Percentiles rank a stretch among this genome's conserved stretches.
These are phyloP conservation scores for Russula emetica DNA, from an alignment of 768 basidiomycete species.

Conservation along the genomic window DNA sequence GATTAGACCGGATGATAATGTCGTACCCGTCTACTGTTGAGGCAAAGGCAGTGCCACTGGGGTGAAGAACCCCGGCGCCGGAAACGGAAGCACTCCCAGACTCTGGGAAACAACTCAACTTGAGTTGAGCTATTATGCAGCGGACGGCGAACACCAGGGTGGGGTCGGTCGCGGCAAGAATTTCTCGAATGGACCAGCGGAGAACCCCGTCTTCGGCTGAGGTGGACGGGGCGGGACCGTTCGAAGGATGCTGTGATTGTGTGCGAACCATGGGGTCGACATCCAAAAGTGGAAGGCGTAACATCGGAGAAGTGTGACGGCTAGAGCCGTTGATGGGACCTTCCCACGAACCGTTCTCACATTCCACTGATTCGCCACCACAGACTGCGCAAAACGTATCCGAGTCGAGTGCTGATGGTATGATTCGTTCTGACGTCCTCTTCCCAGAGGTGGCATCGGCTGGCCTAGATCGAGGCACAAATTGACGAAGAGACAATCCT, in stretches of 20 bases:
- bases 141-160: constrained; percentile 30
- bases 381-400: constrained; percentile 20
- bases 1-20: not conserved
- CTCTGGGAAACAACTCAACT: constrained; percentile 14
- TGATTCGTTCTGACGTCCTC: constrained; percentile 5
- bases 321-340: not conserved
- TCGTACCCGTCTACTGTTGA: not conserved
- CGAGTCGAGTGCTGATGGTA: not conserved
- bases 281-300: constrained; percentile 22
- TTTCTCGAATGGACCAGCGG: constrained; percentile 23
- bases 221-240: not conserved
- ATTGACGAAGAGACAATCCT: constrained; percentile 38
- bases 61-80: not conserved
- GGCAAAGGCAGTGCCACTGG: constrained; percentile 7
- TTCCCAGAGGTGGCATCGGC: constrained; percentile 3
- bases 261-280: not conserved
- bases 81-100: not conserved
- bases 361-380: constrained; percentile 2
- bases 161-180: constrained; percentile 34
- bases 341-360: constrained; percentile 10
- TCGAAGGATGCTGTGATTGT: constrained; percentile 15
- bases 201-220: not conserved
- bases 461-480: constrained; percentile 23
- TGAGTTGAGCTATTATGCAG: constrained; percentile 12
- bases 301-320: constrained; percentile 5